Evolutionary conservation across 228 moss, liverwort and hornwort genomes (phyloP), one percentile per base, ranked within the genome.

Genomic region (Sphagnum magellanicum): DNA sequence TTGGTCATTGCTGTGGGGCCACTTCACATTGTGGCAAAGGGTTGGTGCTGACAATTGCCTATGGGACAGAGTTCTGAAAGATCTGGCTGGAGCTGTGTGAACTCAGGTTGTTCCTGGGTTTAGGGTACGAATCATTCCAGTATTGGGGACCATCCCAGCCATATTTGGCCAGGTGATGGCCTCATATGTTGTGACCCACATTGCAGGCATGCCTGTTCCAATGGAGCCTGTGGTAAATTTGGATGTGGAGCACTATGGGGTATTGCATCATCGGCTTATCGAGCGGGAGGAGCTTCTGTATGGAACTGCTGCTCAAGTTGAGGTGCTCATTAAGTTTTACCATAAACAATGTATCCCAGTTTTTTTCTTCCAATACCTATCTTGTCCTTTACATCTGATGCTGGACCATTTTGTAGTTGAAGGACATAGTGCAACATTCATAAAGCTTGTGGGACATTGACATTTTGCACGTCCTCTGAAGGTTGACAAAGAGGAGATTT

Each of bases 91-190:
- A 51, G 16, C 49, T 71, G 70, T 71, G 70, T 65, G 75, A 59
- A 70, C 78, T 82, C 88, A 98, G 94, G 92, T 98, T 81, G 90
- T 98, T 59, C 92, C 98, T 69, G 90, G 92, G 61, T 98, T 98
- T 76, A 85, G 98, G 76, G 92, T 98, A 63, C 92, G 98, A 58
- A 98, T 91, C 50, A 94, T 98, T 72, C 98, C 98, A 73, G 98
- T 98, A 71, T 73, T 98, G 81, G 98, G 98, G 64, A 94, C 98
- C 67, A 93, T 98, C 64, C 98, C 98, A 63, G 98, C 94, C 50
- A 81, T 94, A 74, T 98, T 98, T 64, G 98, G 98, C 71, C 98
- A 98, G 88, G 90, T 98, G 63, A 98, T 98, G 98, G 94, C 98
- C 49, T 90, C 98, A 66, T 90, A 90, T 74, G 98, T 98, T 60